Evolutionary conservation across 257 asterid genomes (phyloP), one percentile per base, ranked within the genome.

Genomic region (Rehmannia glutinosa): DNA sequence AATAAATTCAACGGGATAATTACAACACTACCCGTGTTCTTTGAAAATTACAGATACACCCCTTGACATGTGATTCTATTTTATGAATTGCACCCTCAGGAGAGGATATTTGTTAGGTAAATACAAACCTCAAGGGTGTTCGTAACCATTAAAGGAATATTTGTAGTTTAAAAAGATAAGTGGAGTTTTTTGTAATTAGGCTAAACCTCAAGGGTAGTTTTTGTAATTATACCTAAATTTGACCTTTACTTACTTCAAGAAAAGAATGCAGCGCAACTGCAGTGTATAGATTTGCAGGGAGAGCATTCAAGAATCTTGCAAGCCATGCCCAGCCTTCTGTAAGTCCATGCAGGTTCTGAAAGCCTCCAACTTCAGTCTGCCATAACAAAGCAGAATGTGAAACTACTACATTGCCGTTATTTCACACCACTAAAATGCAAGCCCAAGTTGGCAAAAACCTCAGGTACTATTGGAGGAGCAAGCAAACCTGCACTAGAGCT

Each of bases 251-350:
- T 82, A 91, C 97, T 73, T 84, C 88, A 24, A 93, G 88, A 83
- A 90, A 93, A 3, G 97, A 83, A 54, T 78, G 71, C 45, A 93
- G 81, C 0, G 96, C 96, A 55, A 69, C 76, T 32, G 92, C 96
- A 17, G 99, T 90, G 62, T 81, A 88, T 13, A 77, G 62, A 78
- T 93, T 93, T 62, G 96, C 87, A 2, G 97, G 99, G 50, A 93
- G 77, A 63, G 83, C 20, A 71, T 93, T 93, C 75, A 90, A 76
- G 84, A 90, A 85, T 74, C 97, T 80, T 20, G 97, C 92, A 47
- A 90, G 83, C 99, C 99, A 93, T 38, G 92, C 81, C 97, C 99
- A 93, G 38, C 96, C 97, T 71, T 88, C 92, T 66, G 50, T 39
- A 41, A 81, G 74, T 49, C 96, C 99, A 66, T 90, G 96, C 69